phyloP scores from a whole-genome alignment of 2,329 filamentous ascomycete species.

The Ophiostoma sp. region DNA sequence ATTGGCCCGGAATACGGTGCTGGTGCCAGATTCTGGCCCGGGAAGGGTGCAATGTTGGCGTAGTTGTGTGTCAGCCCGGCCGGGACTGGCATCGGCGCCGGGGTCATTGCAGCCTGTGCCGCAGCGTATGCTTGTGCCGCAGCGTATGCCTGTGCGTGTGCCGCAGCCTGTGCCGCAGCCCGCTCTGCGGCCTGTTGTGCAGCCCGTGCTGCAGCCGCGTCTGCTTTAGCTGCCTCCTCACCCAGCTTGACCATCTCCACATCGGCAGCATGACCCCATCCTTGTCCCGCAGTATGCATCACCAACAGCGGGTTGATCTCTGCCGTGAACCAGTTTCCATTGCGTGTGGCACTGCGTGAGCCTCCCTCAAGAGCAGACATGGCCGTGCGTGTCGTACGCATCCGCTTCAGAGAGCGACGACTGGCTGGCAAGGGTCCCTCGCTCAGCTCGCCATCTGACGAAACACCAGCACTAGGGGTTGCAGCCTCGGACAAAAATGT shows the following conservation, averaged over 20 bases:
- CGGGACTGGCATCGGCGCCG: not conserved
- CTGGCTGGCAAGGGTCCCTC: not conserved
- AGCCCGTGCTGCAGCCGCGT: not conserved
- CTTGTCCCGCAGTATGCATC: constrained; percentile 47
- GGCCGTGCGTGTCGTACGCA: constrained; percentile 63
- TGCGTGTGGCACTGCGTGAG: constrained; percentile 54
- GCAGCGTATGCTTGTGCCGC: not conserved
- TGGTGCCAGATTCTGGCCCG: not conserved
- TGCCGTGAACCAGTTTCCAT: constrained; percentile 61
- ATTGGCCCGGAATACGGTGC: not conserved
- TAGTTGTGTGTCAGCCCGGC: not conserved
- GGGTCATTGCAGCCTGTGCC: not conserved
- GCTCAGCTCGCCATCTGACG: constrained; percentile 29
- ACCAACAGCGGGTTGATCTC: constrained; percentile 52
- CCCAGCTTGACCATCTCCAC: constrained; percentile 13
- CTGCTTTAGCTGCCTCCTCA: constrained; percentile 14
- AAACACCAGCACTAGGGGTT: constrained; percentile 3
- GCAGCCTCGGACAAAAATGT: constrained; percentile 46
- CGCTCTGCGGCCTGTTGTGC: constrained; percentile 1
- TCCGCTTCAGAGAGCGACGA: constrained; percentile 40
- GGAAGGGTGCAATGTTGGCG: not conserved
- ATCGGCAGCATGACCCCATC: constrained; percentile 28
- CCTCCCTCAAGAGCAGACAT: constrained; percentile 66
- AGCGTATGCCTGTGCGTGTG: not conserved
- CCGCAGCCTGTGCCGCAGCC: not conserved